Conservation (phyloP, 208 protist species). For the Leishmania arabica region DNA sequence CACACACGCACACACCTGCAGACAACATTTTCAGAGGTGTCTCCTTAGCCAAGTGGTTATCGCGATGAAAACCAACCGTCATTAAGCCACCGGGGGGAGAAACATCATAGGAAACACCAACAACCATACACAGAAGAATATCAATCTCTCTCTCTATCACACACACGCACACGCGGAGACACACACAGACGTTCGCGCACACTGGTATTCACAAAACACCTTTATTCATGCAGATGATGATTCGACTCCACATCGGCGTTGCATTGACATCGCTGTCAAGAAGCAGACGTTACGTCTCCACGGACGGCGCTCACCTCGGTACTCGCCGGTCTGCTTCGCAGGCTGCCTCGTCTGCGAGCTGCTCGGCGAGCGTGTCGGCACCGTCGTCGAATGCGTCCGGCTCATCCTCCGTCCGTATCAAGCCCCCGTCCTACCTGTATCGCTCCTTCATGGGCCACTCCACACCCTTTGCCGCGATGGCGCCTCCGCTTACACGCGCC, state of each 20-base stretch:
- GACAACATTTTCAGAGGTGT: background rate
- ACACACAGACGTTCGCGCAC: background rate
- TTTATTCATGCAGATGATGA: background rate
- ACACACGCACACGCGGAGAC: background rate
- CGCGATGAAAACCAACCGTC: background rate
- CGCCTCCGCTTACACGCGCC: constrained; percentile 18
- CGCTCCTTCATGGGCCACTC: constrained; percentile 69
- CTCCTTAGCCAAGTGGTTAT: background rate
- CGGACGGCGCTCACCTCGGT: background rate
- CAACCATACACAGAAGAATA: background rate
- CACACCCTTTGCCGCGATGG: constrained; percentile 47
- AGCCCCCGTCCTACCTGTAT: constrained; percentile 38
- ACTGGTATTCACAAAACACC: background rate
- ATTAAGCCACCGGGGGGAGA: background rate
- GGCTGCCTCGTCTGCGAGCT: background rate
- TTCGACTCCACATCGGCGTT: background rate
- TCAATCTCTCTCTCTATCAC: too few relatives aligned
- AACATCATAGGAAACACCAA: background rate
- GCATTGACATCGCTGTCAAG: background rate
- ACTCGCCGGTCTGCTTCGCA: background rate
- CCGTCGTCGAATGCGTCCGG: background rate
- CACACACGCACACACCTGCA: background rate
- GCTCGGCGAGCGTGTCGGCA: background rate
- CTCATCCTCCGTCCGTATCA: background rate
- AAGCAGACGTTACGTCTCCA: background rate